A percentile compares a stretch with the other conserved stretches of the same genome.
phyloP scores from a whole-genome alignment of 2,329 filamentous ascomycete species.

The Ophiostoma perfectum region DNA sequence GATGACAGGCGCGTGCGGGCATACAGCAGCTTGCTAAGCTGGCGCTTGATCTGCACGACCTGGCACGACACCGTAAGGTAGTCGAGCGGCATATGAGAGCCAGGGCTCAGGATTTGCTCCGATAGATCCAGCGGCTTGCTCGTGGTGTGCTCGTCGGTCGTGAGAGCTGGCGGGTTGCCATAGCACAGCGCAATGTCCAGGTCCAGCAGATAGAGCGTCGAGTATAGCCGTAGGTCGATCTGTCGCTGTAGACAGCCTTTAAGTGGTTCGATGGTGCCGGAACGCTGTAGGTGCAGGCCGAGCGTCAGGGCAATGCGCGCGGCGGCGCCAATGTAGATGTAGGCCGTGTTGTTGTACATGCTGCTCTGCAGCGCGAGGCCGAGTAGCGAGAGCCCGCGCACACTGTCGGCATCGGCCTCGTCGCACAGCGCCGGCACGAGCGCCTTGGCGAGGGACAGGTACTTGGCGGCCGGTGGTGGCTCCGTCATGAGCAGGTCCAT shows the following conservation, averaged over 20 bases:
- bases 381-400: conserved; percentile 30
- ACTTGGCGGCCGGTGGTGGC: conserved; percentile 25
- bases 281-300: conserved; percentile 28
- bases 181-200: conserved; percentile 30
- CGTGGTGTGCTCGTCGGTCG: conserved; percentile 25
- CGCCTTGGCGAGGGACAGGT: conserved; percentile 29
- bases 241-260: conserved; percentile 29
- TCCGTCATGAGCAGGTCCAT: conserved; percentile 11
- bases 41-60: conserved; percentile 28
- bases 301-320: conserved; percentile 30
- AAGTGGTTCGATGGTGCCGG: conserved; percentile 23
- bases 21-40: conserved; percentile 26
- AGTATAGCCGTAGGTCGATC: conserved; percentile 29
- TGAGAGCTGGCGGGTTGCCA: conserved; percentile 29
- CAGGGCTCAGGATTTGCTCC: conserved; percentile 30
- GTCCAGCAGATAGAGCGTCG: conserved; percentile 30
- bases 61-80: conserved; percentile 29
- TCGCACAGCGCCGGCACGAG: conserved; percentile 29
- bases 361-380: conserved; percentile 28
- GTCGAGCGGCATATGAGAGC: conserved; percentile 30
- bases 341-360: conserved; percentile 30
- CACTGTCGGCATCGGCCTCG: conserved; percentile 29
- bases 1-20: neutral
- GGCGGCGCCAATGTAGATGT: conserved; percentile 30
- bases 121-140: conserved; percentile 24